A percentile compares a stretch with the other conserved stretches of the same genome.
Conservation (phyloP, 306 rosid species). For the Citrullus colocynthis region DNA sequence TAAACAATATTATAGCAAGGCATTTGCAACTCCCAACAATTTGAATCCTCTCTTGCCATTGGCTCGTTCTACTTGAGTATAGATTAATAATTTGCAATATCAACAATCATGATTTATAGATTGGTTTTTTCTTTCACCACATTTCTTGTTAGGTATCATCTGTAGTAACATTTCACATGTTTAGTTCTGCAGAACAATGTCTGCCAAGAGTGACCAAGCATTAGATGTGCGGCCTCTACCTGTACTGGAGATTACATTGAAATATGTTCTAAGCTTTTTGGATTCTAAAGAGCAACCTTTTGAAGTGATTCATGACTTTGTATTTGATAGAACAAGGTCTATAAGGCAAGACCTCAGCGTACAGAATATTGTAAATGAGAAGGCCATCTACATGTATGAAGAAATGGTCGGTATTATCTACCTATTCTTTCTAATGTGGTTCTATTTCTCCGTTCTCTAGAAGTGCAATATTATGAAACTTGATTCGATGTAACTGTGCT, state of each 20-base stretch:
- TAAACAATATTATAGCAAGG: background rate
- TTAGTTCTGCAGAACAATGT: constrained; percentile 88
- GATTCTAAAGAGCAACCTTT: constrained; percentile 47
- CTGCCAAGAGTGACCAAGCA: constrained; percentile 39
- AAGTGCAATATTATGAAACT: background rate
- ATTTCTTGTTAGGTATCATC: background rate
- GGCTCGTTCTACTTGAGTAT: background rate
- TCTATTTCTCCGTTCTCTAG: background rate
- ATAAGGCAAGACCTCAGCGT: constrained; percentile 85
- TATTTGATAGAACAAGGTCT: constrained; percentile 89
- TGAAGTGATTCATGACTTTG: constrained; percentile 74
- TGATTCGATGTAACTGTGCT: background rate
- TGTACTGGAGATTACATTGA: constrained; percentile 61
- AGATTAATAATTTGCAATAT: background rate
- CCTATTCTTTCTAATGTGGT: background rate
- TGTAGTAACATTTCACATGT: constrained; percentile 9
- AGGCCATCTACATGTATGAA: constrained; percentile 59
- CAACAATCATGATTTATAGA: background rate
- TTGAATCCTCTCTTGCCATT: background rate
- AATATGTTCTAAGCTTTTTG: constrained; percentile 43
- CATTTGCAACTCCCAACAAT: background rate
- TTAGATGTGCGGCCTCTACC: constrained; percentile 72
- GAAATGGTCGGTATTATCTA: constrained; percentile 43
- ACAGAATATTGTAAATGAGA: constrained; percentile 50
- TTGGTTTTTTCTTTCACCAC: background rate